Base-by-base conservation (phyloP, 2,329 filamentous ascomycete genomes). In the Alternaria longipes region DNA sequence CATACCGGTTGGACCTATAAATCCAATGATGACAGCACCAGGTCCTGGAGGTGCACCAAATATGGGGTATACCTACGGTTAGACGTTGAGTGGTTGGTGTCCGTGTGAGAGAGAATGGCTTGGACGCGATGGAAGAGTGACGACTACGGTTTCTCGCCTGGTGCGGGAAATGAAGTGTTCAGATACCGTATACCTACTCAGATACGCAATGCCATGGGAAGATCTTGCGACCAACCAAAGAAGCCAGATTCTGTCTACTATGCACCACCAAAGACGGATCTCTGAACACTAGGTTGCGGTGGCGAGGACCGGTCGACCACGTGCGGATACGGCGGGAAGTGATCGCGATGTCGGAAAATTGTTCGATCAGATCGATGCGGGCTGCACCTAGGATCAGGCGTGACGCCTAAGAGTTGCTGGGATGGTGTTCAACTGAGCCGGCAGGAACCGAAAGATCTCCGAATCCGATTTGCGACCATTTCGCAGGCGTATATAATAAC, bases 1-100 rank as follows among this genome's bases (percentile, higher is more conserved):
- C 30, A 64, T 67, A 34, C 67, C 70, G 47, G 52, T 66, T 34
- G 66, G 63, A 5, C 53, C 69, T 9, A 65, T 70, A 40, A 65
- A 64, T 36, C 63, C 69, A 14, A 65, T 70, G 54, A 67, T 74
- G 58, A 65, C 66, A 53, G 54, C 42, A 26, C 53, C 44, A 45
- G 58, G 54, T 18, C 49, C 41, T 20, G 56, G 56, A 49, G 65
- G 64, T 28, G 56, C 64, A n/a, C 64, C 67, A 5, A 68, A 69
- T 8, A 68, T 71, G 62, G 72, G 67, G 2, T 74, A 70, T 47
- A 72, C 70, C 16, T 75, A 72, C 51, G 70, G 71, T 46, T 73
- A 69, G 67, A 44, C 4, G 11, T 28, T 30, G 22, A 12, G 24
- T 57, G 16, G 14, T 8, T 2, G 22, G 40, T 49, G 14, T 14